phyloP scores from a whole-genome alignment of 2,329 filamentous ascomycete species.

The Pezicula neosporulosa region DNA sequence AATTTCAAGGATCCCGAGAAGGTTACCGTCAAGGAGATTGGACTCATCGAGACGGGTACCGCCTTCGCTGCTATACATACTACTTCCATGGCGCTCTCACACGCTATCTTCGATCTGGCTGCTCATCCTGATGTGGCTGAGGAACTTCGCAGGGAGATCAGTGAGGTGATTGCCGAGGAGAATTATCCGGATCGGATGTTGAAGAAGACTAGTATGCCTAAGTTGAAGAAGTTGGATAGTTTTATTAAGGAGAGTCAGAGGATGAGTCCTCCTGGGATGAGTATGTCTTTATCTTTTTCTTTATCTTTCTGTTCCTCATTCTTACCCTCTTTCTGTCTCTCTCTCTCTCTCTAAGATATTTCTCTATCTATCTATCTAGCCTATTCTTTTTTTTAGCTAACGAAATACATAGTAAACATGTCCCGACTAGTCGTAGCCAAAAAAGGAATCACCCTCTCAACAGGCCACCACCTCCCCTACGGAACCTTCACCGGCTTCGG shows the following conservation, averaged over 20 bases:
- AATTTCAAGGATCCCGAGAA: background rate
- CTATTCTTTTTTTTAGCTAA: no score
- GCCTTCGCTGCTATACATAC: slow-evolving; percentile 18
- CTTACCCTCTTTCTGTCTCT: no score
- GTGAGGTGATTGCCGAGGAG: background rate
- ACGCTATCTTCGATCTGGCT: slow-evolving; percentile 23
- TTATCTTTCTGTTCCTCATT: no score
- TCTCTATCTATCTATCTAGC: no score
- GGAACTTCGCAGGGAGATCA: slow-evolving; percentile 24
- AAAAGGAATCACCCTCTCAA: slow-evolving; percentile 43
- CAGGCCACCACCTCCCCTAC: slow-evolving; percentile 42
- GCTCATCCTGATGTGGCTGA: slow-evolving; percentile 6
- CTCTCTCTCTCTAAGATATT: no score
- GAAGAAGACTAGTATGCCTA: slow-evolving; percentile 26
- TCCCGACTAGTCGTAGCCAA: background rate
- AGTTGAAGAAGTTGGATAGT: slow-evolving; percentile 28
- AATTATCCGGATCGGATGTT: slow-evolving; percentile 15
- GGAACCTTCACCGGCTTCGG: slow-evolving; percentile 25
- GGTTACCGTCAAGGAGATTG: background rate
- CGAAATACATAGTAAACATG: background rate
- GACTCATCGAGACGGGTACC: background rate
- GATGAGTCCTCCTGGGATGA: slow-evolving; percentile 7
- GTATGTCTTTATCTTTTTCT: slow-evolving; percentile 5
- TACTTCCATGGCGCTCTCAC: slow-evolving; percentile 20
- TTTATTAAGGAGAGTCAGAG: slow-evolving; percentile 30